phyloP scores from a whole-genome alignment of 768 basidiomycete species.

The Auricularia sp. region DNA sequence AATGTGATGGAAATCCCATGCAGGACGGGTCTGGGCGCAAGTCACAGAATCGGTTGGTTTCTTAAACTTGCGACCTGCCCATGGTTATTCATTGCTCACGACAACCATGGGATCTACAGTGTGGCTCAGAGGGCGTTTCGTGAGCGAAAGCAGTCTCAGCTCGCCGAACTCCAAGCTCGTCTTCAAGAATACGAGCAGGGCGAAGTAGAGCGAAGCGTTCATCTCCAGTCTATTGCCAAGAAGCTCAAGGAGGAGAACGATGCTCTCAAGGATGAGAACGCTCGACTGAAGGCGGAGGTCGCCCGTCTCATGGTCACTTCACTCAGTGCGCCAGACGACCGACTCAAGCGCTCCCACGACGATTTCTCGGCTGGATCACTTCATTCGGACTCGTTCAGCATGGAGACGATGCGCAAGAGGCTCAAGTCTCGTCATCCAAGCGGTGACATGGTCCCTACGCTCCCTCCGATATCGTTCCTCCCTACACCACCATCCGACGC shows the following conservation, averaged over 20 bases:
- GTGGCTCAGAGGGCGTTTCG: conserved; percentile 86
- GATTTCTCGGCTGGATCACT: background rate
- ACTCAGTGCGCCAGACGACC: background rate
- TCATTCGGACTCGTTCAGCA: background rate
- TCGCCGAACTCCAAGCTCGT: conserved; percentile 79
- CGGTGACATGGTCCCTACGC: background rate
- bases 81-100: conserved; percentile 6
- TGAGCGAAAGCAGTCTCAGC: conserved; percentile 80
- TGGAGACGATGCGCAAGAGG: background rate
- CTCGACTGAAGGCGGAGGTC: conserved; percentile 38
- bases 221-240: conserved; percentile 74
- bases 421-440: background rate
- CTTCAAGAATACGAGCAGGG: conserved; percentile 80
- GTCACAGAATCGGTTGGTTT: background rate
- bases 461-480: background rate
- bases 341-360: conserved; percentile 5
- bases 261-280: conserved; percentile 57
- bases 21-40: background rate
- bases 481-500: conserved; percentile 11
- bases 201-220: conserved; percentile 81
- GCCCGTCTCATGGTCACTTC: conserved; percentile 13
- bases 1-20: background rate
- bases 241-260: conserved; percentile 84
- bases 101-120: conserved; percentile 26
- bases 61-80: conserved; percentile 1